Evolutionary conservation across 169 alveolate species (phyloP).

Genomic region (Babesia gibsoni): DNA sequence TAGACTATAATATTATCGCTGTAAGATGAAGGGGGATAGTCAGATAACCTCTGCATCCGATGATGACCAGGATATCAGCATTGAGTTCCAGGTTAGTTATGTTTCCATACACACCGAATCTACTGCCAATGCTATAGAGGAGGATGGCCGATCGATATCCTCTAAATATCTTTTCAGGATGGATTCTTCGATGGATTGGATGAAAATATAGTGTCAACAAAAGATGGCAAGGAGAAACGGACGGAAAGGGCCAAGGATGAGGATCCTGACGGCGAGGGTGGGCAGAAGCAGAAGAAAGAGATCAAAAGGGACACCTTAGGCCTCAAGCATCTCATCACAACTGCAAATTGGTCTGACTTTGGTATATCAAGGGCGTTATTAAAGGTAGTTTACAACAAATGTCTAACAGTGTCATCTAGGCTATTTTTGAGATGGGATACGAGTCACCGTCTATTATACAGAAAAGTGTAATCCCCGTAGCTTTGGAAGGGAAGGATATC

Average conservation of each 20-base stretch:
- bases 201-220: not conserved
- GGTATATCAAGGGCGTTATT: conserved; percentile 32
- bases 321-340: conserved; percentile 18
- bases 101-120: no score
- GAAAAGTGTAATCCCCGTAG: conserved; percentile 84
- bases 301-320: not conserved
- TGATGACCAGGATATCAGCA: conserved; percentile 27
- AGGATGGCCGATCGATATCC: no score
- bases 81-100: conserved; percentile 25
- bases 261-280: conserved; percentile 4
- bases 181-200: conserved; percentile 48
- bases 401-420: conserved; percentile 36
- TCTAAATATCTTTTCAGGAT: conserved; percentile 16
- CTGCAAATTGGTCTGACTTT: conserved; percentile 51
- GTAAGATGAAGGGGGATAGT: not conserved
- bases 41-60: not conserved
- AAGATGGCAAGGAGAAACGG: not conserved
- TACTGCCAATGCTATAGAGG: no score
- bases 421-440: conserved; percentile 74
- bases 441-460: conserved; percentile 83
- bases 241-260: not conserved
- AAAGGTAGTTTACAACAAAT: conserved; percentile 9
- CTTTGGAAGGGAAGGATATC: conserved; percentile 81
- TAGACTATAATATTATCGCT: not conserved
- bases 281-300: not conserved